Percentiles rank a stretch among this genome's conserved stretches.
These are phyloP conservation scores for Agrostemma githago DNA, from an alignment of 148 eudicot species.

Conservation along the genomic window DNA sequence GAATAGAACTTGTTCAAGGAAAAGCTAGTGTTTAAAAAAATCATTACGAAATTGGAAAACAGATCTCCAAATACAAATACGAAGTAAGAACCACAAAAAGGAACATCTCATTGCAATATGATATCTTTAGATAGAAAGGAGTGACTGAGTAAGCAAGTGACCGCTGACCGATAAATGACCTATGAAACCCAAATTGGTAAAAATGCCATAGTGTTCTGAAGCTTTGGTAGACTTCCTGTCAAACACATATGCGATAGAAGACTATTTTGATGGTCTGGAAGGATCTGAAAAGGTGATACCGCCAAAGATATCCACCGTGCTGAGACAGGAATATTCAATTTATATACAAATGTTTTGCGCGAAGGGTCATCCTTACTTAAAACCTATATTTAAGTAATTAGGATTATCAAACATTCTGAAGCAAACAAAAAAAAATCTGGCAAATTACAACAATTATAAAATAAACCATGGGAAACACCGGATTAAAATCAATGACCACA, in stretches of 20 bases:
- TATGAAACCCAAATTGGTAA: constrained; percentile 21
- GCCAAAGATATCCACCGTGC: constrained; percentile 86
- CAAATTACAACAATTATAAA: background rate
- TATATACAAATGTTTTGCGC: constrained; percentile 81
- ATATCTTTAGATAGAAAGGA: background rate
- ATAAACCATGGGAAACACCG: background rate
- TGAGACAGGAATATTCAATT: constrained; percentile 70
- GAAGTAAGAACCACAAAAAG: background rate
- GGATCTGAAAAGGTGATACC: constrained; percentile 85
- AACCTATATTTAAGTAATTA: constrained; percentile 43
- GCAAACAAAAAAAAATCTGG: too few species aligned
- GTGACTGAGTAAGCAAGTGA: background rate
- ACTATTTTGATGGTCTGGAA: constrained; percentile 63
- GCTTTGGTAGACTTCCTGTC: constrained; percentile 50
- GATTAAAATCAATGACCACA: background rate
- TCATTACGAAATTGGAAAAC: background rate
- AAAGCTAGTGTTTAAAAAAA: constrained; percentile 21
- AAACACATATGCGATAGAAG: constrained; percentile 78
- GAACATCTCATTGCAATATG: background rate
- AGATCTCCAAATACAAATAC: background rate
- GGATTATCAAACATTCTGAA: background rate
- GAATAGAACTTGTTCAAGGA: constrained; percentile 57
- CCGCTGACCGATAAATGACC: background rate
- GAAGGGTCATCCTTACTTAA: constrained; percentile 83
- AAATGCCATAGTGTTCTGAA: constrained; percentile 63